phyloP scores from a whole-genome alignment of 345 rosid species.

The Aurinia saxatilis region DNA sequence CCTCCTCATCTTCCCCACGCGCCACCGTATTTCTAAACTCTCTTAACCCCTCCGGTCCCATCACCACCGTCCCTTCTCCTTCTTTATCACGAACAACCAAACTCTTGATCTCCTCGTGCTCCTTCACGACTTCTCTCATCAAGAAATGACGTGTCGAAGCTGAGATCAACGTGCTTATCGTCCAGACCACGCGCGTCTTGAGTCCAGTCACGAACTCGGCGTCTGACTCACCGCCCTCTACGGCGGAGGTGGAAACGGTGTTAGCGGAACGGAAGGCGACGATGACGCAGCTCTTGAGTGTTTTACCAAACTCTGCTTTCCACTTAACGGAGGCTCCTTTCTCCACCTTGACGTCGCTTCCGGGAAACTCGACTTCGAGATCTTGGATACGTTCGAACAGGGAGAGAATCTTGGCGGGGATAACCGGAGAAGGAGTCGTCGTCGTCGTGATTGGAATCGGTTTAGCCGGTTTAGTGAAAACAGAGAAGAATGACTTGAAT shows the following conservation, averaged over 20 bases:
- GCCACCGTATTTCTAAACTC: slow-evolving; percentile 10
- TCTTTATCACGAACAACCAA: slow-evolving; percentile 15
- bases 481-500: slow-evolving; percentile 7
- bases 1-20: neutral
- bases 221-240: slow-evolving; percentile 4
- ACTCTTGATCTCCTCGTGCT: slow-evolving; percentile 20
- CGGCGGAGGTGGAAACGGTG: neutral
- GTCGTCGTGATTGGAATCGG: neutral
- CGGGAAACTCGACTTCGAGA: slow-evolving; percentile 15
- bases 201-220: slow-evolving; percentile 22
- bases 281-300: slow-evolving; percentile 11
- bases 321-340: slow-evolving; percentile 19
- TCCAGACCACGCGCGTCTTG: slow-evolving; percentile 27
- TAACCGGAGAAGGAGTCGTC: neutral
- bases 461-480: slow-evolving; percentile 23
- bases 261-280: slow-evolving; percentile 23
- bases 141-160: slow-evolving; percentile 21
- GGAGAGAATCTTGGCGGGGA: slow-evolving; percentile 23
- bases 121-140: slow-evolving; percentile 14
- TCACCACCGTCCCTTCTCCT: slow-evolving; percentile 22
- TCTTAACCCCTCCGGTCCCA: slow-evolving; percentile 7
- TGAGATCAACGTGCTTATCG: slow-evolving; percentile 19
- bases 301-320: slow-evolving; percentile 24
- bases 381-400: neutral
- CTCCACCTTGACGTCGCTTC: slow-evolving; percentile 2